Percentiles rank a stretch among this genome's conserved stretches.
These are phyloP conservation scores for Phoma herbarum DNA, from an alignment of 2,329 filamentous ascomycete species.

Conservation along the genomic window DNA sequence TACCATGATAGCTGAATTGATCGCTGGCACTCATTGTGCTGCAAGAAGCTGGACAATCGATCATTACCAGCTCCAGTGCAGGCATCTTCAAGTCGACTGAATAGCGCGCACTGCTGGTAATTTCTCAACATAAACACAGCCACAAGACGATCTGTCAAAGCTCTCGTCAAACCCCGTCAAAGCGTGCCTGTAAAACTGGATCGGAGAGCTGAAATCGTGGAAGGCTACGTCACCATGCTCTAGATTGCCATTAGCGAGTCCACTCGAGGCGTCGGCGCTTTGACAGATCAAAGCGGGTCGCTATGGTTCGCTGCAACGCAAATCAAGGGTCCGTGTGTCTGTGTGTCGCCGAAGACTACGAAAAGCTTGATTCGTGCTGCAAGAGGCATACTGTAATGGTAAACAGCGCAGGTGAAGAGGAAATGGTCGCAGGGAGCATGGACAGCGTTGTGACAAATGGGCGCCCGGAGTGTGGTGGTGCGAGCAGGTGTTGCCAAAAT, in stretches of 20 bases:
- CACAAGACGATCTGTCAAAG: conserved; percentile 7
- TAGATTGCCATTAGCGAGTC: conserved; percentile 13
- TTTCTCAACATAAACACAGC: conserved; percentile 6
- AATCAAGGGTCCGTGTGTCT: conserved; percentile 18
- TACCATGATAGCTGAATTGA: neutral
- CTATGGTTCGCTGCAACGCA: conserved; percentile 21
- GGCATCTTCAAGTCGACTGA: neutral
- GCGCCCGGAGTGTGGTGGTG: neutral
- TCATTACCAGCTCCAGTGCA: neutral
- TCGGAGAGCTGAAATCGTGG: conserved; percentile 6
- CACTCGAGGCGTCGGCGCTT: conserved; percentile 10
- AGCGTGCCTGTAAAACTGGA: conserved; percentile 19
- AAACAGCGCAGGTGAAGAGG: neutral
- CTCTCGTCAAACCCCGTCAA: neutral
- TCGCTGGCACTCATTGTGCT: neutral
- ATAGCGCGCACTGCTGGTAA: neutral
- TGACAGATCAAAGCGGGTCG: conserved; percentile 20
- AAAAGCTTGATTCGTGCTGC: conserved; percentile 8
- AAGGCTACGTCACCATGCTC: conserved; percentile 13
- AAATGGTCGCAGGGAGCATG: neutral
- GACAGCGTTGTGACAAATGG: neutral
- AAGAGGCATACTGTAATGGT: neutral
- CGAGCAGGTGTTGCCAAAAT: neutral
- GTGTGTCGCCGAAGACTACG: conserved; percentile 1
- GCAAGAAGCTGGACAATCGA: neutral